Base-by-base conservation (phyloP, 129 eudicot genomes). In the Cynara cardunculus region DNA sequence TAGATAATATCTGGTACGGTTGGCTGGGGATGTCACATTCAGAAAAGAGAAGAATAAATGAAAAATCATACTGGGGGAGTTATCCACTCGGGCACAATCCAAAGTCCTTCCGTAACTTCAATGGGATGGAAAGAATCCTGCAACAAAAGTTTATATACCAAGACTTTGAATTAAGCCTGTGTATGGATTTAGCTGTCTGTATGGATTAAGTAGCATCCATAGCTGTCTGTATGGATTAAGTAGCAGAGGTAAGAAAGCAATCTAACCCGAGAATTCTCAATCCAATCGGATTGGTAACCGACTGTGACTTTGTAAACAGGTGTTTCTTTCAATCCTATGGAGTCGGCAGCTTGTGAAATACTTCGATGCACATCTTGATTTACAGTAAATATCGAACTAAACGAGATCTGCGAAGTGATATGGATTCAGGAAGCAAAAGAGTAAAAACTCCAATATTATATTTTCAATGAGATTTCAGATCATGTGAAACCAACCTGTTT, bases 61-160 rank as follows among this genome's bases (percentile, higher is more conserved):
- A 74, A 71, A 35, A 71, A 35, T 65, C 92, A 71, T 91, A 93
- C 98, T 21, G 97, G 97, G 77, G 97, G 93, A 53, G 89, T 82
- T 80, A 80, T 84, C 98, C 98, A 94, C 86, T 94, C 96, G 4
- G 98, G 98, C 61, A 94, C 94, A 77, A 94, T 86, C 98, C 98
- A 94, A 53, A 94, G 84, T 41, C 96, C 91, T 59, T 91, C 88
- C 44, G 81, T 81, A 56, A 94, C 90, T 90, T 94, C 86, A 81
- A 94, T 84, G 12, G 97, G 98, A 81, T 83, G 82, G 81, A 94
- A 94, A 39, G 96, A 90, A 75, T 91, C 97, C 98, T 94, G 90
- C 59, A 85, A 70, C 74, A 72, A 59, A 82, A 49, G 18, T 68
- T 75, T 5, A 34, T 56, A 34, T 34, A 34, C 35, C n/a, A 56